Evolutionary conservation across 2,329 filamentous ascomycete species (phyloP), one percentile per base, ranked within the genome.

Genomic region (Colletotrichum ledebouriae): DNA sequence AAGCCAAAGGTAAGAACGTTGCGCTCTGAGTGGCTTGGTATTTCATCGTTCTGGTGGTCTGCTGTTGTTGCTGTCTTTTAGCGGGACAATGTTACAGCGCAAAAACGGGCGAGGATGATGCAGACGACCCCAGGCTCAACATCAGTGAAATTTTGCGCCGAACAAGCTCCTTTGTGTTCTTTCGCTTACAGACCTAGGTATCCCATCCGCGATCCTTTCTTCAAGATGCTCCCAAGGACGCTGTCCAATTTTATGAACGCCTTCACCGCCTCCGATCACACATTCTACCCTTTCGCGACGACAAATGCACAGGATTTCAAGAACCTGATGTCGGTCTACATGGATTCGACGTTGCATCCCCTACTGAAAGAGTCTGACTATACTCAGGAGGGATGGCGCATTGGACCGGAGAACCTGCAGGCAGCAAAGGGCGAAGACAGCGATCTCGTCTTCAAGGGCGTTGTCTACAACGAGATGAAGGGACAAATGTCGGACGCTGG

Each of bases 171-270:
- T 29, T 2, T 29, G 6, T 2, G 29, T 29, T 59, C 20, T 11
- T 44, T 4, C n/a, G 20, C 60, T 59, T 25, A 61, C 33, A 59
- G 9, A 6, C 1, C 9, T 66, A 95, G 93, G 79, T 97, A 94
- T 77, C 96, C 96, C n/a, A 95, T 99, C 67, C 93, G 96, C 70
- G 96, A 99, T 76, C 96, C 96, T 0, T 99, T 99, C 85, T 99
- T 99, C 86, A 99, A 98, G 87, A 99, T 99, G 96, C 87, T 99
- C 29, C 96, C 96, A 22, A 90, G 96, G 73, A 98, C 96, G 5
- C 86, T 99, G n/a, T 98, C 96, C 72, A 99, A 98, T 81, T 99
- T 98, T 77, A 99, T 99, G 96, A 99, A 99, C 79, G 96, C 96
- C 70, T 97, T 98, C 78, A 99, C 96, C 47, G 94, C 94, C 29